Evolutionary conservation across 805 yeast species (phyloP).

Genomic region (Priceomyces fermenticarens): DNA sequence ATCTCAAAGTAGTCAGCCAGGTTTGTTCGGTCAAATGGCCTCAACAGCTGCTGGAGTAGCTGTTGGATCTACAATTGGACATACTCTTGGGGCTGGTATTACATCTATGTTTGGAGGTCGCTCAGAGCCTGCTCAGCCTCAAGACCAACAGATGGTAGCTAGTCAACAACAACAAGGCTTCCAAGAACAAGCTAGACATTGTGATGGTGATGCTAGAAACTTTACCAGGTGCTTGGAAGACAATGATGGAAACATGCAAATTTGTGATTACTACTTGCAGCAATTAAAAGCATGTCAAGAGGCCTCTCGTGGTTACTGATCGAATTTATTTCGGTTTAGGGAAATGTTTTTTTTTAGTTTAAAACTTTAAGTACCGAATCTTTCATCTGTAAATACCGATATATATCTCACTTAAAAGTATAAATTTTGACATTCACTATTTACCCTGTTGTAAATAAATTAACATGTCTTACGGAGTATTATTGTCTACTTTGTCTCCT

Average conservation of each 20-base stretch:
- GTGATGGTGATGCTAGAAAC: constrained; percentile 92
- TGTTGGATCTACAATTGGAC: constrained; percentile 96
- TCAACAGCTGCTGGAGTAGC: constrained; percentile 99
- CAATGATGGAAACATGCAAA: constrained; percentile 92
- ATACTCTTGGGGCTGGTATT: constrained; percentile 93
- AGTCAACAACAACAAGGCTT: constrained; percentile 37
- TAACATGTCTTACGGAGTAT: too few species aligned
- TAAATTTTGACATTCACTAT: too few species aligned
- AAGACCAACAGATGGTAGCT: constrained; percentile 42
- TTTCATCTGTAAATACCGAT: too few species aligned
- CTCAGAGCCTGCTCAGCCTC: constrained; percentile 50
- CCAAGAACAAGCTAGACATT: constrained; percentile 50
- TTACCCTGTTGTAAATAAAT: too few species aligned
- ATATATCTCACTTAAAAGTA: too few species aligned
- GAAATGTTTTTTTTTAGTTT: too few species aligned
- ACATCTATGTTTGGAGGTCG: constrained; percentile 86
- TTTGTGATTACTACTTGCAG: constrained; percentile 94
- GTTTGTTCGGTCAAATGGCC: constrained; percentile 96
- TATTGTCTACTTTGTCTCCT: constrained; percentile 1
- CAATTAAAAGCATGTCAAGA: constrained; percentile 97
- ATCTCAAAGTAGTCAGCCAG: constrained; percentile 57
- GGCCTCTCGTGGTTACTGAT: constrained; percentile 78
- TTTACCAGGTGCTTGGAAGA: constrained; percentile 95
- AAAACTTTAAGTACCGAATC: too few species aligned
- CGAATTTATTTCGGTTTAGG: neutral